These are phyloP conservation scores for Oenanthe sinensis DNA, from an alignment of 129 eudicot species.

Conservation along the genomic window DNA sequence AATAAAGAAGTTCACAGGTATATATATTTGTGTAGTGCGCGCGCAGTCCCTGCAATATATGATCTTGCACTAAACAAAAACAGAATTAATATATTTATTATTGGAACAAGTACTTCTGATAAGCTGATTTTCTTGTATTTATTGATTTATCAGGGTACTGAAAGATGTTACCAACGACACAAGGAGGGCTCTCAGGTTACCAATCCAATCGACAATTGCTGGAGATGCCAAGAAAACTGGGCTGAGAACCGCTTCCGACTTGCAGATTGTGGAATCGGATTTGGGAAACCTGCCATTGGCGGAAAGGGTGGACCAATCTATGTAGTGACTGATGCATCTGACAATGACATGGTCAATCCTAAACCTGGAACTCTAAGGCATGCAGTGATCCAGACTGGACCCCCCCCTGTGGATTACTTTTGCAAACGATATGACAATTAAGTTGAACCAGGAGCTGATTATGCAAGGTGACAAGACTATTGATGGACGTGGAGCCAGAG, in stretches of 20 bases:
- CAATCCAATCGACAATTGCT: conserved; percentile 65
- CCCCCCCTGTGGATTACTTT: conserved; percentile 84
- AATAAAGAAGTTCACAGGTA: conserved; percentile 18
- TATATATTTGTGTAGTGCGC: too few relatives aligned
- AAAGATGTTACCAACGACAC: conserved; percentile 17
- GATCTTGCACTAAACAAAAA: neutral
- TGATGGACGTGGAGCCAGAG: conserved; percentile 61
- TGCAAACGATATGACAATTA: conserved; percentile 36
- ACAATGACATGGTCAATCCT: conserved; percentile 49
- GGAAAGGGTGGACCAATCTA: conserved; percentile 59
- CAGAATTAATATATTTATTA: neutral
- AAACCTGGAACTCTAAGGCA: conserved; percentile 71
- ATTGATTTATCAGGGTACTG: neutral
- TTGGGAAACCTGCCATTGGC: conserved; percentile 58
- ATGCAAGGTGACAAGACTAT: conserved; percentile 65
- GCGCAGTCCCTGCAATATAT: neutral
- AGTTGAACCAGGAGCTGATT: conserved; percentile 51
- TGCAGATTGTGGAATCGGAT: conserved; percentile 66
- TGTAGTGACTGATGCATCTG: conserved; percentile 44
- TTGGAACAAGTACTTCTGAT: neutral
- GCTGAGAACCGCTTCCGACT: conserved; percentile 47
- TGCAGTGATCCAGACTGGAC: conserved; percentile 62
- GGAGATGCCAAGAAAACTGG: conserved; percentile 76
- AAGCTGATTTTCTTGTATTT: neutral
- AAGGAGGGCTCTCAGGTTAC: conserved; percentile 46